Conservation (phyloP, 2,329 filamentous ascomycete species). For the Grosmannia clavigera region DNA sequence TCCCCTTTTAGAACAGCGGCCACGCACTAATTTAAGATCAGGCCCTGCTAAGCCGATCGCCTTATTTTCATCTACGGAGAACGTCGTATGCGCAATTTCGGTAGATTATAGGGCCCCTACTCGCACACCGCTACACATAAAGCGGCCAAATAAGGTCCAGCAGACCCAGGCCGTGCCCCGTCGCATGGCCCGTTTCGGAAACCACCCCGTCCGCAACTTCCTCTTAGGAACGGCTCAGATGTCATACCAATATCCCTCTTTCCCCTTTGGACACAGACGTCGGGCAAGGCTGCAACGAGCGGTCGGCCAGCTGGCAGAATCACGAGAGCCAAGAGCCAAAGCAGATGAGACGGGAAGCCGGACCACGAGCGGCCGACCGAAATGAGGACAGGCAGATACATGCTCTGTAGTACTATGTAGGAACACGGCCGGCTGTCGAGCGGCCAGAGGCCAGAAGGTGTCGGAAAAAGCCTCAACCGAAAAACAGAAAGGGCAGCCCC, state of each 20-base stretch:
- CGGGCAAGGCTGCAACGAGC: background rate
- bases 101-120: background rate
- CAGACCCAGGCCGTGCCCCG: background rate
- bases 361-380: background rate
- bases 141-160: background rate
- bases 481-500: background rate
- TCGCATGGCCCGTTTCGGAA: background rate
- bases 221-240: background rate
- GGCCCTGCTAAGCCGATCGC: background rate
- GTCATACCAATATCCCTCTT: background rate
- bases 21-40: slow-evolving; percentile 1
- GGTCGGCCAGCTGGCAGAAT: background rate
- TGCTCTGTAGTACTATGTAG: too few relatives aligned
- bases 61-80: background rate
- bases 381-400: background rate
- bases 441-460: background rate
- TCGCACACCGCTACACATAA: background rate
- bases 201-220: background rate
- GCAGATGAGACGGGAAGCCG: too few relatives aligned
- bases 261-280: background rate
- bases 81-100: slow-evolving; percentile 2
- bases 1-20: slow-evolving; percentile 1
- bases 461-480: background rate
- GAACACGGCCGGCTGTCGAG: too few relatives aligned
- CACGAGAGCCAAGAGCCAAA: background rate